Evolutionary conservation across 2,329 filamentous ascomycete genomes (phyloP), one percentile per base, ranked within the genome.

Genomic region (Beauveria asiatica): DNA sequence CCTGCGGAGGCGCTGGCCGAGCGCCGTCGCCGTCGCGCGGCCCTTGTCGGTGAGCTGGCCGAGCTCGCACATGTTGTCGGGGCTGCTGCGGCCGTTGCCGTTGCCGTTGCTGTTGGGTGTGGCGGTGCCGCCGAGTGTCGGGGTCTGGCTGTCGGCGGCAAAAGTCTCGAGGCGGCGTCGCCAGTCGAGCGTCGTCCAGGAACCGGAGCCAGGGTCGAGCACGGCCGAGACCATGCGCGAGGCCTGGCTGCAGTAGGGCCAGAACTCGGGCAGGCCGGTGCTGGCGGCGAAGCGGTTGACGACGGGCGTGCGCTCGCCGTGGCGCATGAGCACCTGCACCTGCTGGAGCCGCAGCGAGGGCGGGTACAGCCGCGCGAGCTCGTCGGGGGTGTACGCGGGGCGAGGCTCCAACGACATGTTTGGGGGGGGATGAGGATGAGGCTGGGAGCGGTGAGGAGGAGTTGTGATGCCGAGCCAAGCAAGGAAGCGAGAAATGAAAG

Each of bases 231-330:
- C 83, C 70, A 97, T 81, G 65, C 87, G 86, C 62, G 84, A 83
- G 23, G 89, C 89, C 59, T 87, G 84, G 65, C 83, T 83, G 76
- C 94, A 99, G 75, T 97, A 97, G 1, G 94, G 91, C 94, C 94
- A 99, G 74, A 85, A 86, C 54, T 80, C 70, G 48, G 76, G 72
- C n/a, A 88, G 79, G 11, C 84, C 85, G 52, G 83, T 83, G 75
- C 93, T 21, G 11, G 11, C 94, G 70, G 89, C 83, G 72, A 99
- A 97, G 44, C 94, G 88, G n/a, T 89, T 82, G 61, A 85, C 89
- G 30, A 97, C 89, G 30, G 93, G 93, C 8, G 88, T 93, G 61
- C 93, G 87, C 77, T 87, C 84, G 75, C 89, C 89, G 74, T 92
- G 89, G 61, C 89, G 86, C 68, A 92, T 82, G 64, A 92, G 83